Evolutionary conservation across 176 grass and related monocot genomes (phyloP).

Genomic region (Aegilops longissima): DNA sequence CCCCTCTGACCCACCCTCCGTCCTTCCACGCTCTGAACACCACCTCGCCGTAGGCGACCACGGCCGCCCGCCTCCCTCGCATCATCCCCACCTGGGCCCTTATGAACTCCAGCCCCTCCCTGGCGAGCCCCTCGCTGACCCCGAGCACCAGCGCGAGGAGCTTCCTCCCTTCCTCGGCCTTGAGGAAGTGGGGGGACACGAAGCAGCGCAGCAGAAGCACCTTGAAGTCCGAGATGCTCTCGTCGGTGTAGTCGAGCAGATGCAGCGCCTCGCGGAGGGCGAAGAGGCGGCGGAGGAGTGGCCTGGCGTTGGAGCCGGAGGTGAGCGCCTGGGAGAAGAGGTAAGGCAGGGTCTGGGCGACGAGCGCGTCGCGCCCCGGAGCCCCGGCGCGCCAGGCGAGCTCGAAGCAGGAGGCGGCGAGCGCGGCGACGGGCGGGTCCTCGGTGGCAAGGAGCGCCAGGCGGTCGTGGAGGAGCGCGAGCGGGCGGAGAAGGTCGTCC

Average conservation of each 20-base stretch:
- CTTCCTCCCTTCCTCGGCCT: slow-evolving; percentile 72
- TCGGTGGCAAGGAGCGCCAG: slow-evolving; percentile 55
- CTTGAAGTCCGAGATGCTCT: slow-evolving; percentile 86
- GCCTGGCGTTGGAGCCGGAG: slow-evolving; percentile 38
- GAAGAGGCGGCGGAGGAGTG: slow-evolving; percentile 66
- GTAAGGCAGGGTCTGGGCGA: slow-evolving; percentile 83
- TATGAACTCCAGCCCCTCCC: slow-evolving; percentile 68
- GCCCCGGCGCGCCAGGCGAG: slow-evolving; percentile 67
- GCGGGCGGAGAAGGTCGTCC: slow-evolving; percentile 49
- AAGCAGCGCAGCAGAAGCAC: slow-evolving; percentile 76
- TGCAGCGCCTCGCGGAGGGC: slow-evolving; percentile 69
- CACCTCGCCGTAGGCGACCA: slow-evolving; percentile 75
- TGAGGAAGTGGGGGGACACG: slow-evolving; percentile 64
- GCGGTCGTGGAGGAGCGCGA: slow-evolving; percentile 61
- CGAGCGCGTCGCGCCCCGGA: slow-evolving; percentile 57
- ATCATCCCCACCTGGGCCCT: slow-evolving; percentile 70
- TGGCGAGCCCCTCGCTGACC: slow-evolving; percentile 58
- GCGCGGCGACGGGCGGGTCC: slow-evolving; percentile 54
- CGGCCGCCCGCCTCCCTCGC: slow-evolving; percentile 51
- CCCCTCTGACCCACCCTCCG: slow-evolving; percentile 44
- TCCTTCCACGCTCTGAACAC: slow-evolving; percentile 83
- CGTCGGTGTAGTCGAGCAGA: slow-evolving; percentile 82
- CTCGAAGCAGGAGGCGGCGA: slow-evolving; percentile 67
- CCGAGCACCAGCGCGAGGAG: slow-evolving; percentile 65
- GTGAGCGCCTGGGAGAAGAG: slow-evolving; percentile 72